These are phyloP conservation scores for Polytrichum formosum DNA, from an alignment of 225 moss, liverwort and hornwort genomes.

Conservation along the genomic window DNA sequence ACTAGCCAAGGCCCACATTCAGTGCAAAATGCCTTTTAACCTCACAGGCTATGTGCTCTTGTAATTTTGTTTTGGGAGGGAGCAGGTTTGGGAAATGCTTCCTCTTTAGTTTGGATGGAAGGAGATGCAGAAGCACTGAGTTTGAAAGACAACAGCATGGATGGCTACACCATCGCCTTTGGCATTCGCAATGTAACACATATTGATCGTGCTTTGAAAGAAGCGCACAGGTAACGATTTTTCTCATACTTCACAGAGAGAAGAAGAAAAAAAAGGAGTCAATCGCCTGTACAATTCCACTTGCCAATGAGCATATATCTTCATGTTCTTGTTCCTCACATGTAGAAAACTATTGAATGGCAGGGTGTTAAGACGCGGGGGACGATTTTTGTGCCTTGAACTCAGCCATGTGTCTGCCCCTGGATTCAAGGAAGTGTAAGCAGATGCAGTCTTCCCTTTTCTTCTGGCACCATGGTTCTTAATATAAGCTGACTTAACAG, in stretches of 20 bases:
- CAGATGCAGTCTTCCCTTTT: neutral
- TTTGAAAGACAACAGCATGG: conserved; percentile 75
- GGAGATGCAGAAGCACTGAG: conserved; percentile 86
- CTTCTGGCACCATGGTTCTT: too few relatives aligned
- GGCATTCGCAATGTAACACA: conserved; percentile 98
- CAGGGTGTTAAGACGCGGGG: conserved; percentile 87
- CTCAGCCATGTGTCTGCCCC: conserved; percentile 82
- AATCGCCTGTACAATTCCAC: too few relatives aligned
- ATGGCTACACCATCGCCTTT: conserved; percentile 93
- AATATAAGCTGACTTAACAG: too few relatives aligned
- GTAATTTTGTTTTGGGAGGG: neutral
- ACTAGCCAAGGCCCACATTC: too few relatives aligned
- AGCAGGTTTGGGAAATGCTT: conserved; percentile 69
- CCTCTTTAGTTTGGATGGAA: conserved; percentile 87
- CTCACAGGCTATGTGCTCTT: too few relatives aligned
- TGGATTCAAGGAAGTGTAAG: conserved; percentile 87
- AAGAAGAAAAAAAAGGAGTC: too few relatives aligned
- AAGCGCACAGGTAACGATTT: conserved; percentile 75
- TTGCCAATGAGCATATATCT: too few relatives aligned
- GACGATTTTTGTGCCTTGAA: conserved; percentile 88
- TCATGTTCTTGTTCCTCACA: too few relatives aligned
- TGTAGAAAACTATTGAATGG: neutral
- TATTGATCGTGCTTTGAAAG: conserved; percentile 76
- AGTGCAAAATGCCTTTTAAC: too few relatives aligned
- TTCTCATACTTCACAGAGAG: neutral